phyloP scores from a whole-genome alignment of 2,329 filamentous ascomycete species.

The Myriosclerotinia duriaeana region DNA sequence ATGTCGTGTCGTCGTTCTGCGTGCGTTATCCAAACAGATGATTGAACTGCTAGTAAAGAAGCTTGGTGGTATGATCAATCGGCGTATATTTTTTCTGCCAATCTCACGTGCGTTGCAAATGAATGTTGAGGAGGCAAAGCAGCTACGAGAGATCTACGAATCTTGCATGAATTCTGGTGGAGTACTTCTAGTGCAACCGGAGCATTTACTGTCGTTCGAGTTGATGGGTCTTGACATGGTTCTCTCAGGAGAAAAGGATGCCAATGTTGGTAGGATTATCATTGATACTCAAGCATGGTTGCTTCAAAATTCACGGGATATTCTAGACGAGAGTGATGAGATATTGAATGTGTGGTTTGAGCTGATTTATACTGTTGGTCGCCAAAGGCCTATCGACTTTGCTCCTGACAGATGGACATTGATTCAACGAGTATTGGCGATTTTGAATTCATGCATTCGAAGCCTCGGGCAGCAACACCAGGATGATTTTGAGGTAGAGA shows the following conservation, averaged over 20 bases:
- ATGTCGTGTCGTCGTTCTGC: conserved; percentile 59
- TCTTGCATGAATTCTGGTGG: conserved; percentile 53
- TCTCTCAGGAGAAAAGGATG: conserved; percentile 37
- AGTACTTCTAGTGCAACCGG: conserved; percentile 60
- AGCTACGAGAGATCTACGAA: conserved; percentile 44
- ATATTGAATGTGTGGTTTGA: conserved; percentile 61
- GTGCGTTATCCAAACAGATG: conserved; percentile 62
- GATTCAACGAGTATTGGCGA: conserved; percentile 52
- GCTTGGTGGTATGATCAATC: conserved; percentile 55
- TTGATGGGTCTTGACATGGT: conserved; percentile 58
- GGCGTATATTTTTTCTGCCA: conserved; percentile 56
- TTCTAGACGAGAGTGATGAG: conserved; percentile 67
- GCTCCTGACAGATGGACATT: conserved; percentile 56
- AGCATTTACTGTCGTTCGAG: conserved; percentile 63
- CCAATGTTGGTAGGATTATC: conserved; percentile 43
- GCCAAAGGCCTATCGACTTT: conserved; percentile 51
- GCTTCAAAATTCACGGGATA: conserved; percentile 49
- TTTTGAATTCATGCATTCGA: conserved; percentile 43
- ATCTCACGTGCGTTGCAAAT: conserved; percentile 54
- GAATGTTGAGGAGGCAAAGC: conserved; percentile 33
- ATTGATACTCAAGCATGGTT: conserved; percentile 48
- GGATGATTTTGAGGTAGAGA: conserved; percentile 46
- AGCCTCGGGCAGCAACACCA: conserved; percentile 41
- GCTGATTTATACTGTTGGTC: conserved; percentile 61
- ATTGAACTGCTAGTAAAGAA: conserved; percentile 54